Evolutionary conservation across 495 filamentous ascomycete species (phyloP), one percentile per base, ranked within the genome.

Genomic region (Jackrogersella multiformis): DNA sequence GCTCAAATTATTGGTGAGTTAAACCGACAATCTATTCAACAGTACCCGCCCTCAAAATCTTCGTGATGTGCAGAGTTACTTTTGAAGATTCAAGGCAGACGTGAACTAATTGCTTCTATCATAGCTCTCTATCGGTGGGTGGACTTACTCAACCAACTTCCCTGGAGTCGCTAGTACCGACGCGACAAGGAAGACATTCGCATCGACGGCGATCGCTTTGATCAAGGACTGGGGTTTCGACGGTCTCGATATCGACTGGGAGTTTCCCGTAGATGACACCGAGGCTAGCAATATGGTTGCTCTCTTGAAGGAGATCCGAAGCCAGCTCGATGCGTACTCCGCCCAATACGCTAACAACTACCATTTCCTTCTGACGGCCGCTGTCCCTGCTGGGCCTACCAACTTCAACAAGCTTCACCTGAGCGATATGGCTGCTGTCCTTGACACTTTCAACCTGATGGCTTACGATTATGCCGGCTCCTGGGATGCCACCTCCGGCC

Each of bases 361-460:
- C 61, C 88, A 86, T 55, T 90, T 96, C 78, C 81, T 88, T 13
- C 83, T 98, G 36, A 93, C 90, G 7, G 86, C 96, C 46, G 94
- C 94, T 39, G 88, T 76, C 0, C 74, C 78, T 3, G 76, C 78
- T 64, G 89, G 87, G 0, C 78, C 90, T 0, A 70, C 73, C 20
- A 88, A 94, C 74, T 96, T 91, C 77, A 76, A 80, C 15, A 87
- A 87, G 62, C 78, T 97, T 51, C 80, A 85, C 24, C 80, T 97
- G 1, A 64, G 69, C 6, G 78, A 85, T 13, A 91, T 97, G 85
- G 88, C 88, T 18, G 70, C 74, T 9, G 81, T 86, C 24, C 76
- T 97, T 35, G 94, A 97, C 76, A 91, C 92, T 73, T 92, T 92
- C 84, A 94, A 96, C 75, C 81, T 97, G 15, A 93, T 94, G 88